Evolutionary conservation across 768 basidiomycete species (phyloP), one percentile per base, ranked within the genome.

Genomic region (Russula emetica): DNA sequence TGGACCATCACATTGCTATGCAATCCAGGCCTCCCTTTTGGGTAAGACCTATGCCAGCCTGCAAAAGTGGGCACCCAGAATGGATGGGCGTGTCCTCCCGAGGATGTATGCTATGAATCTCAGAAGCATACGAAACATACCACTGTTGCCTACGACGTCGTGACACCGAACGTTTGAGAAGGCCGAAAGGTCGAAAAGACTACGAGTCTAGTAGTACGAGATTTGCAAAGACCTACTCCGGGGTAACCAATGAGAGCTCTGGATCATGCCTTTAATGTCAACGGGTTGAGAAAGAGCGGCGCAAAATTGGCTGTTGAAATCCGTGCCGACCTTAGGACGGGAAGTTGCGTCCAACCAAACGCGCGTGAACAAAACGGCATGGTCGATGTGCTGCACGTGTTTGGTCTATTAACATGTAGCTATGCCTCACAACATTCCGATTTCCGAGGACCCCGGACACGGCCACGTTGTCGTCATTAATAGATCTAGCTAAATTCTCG

Each of bases 211-310:
- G n/a, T n/a, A n/a, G n/a, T n/a, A n/a, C n/a, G 30, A 60, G 49
- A 56, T 61, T 61, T 44, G 59, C 55, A 55, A 55, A 55, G 58
- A n/a, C n/a, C n/a, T n/a, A n/a, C n/a, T 60, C 54, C 59, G 47
- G 45, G 59, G 54, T 64, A 54, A 52, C 55, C 59, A 55, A 56
- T 45, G 53, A 64, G 56, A 58, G 28, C 53, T 51, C 44, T 59
- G 53, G 63, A 64, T 64, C 63, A 50, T 54, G 57, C 36, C 45
- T 55, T 60, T 64, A 64, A 64, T 64, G 59, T 44, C 49, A 54
- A 64, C 55, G 58, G 54, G 63, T 64, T 60, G 58, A 60, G 58
- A 60, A 64, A 64, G 63, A 42, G 54, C 63, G 63, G 63, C 63
- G 47, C 6, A 60, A 56, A 64, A 56, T 51, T n/a, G n/a, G n/a